A percentile compares a stretch with the other conserved stretches of the same genome.
Conservation (phyloP, 1,139 yeast genomes). For the Taiozyma sp. region DNA sequence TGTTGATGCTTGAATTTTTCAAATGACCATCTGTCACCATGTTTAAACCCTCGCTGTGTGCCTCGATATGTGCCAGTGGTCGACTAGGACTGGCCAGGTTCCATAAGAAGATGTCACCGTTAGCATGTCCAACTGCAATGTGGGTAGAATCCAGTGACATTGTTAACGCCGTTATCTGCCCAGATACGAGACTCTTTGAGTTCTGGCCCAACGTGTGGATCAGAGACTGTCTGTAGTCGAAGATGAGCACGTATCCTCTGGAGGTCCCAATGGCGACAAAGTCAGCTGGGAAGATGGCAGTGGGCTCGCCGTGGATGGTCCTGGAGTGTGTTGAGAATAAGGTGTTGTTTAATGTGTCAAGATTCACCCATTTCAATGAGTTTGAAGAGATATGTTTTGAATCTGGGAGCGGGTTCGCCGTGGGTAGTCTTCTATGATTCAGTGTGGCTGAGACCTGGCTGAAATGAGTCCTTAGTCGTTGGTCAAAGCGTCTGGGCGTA, state of each 20-base stretch:
- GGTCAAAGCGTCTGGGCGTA: constrained; percentile 7
- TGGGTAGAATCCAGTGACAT: constrained; percentile 43
- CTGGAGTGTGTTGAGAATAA: constrained; percentile 33
- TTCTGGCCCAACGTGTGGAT: constrained; percentile 33
- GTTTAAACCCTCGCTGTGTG: constrained; percentile 23
- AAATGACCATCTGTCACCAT: constrained; percentile 47
- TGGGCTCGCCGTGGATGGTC: constrained; percentile 44
- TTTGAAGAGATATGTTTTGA: not conserved
- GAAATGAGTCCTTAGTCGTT: constrained; percentile 5
- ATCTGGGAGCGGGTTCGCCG: not conserved
- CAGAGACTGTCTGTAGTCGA: constrained; percentile 57
- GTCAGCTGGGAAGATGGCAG: constrained; percentile 42
- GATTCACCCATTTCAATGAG: constrained; percentile 34
- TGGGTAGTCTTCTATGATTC: not conserved
- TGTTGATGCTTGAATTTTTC: constrained; percentile 37
- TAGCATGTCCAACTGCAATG: constrained; percentile 38
- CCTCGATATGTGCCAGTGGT: constrained; percentile 18
- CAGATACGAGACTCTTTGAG: constrained; percentile 26
- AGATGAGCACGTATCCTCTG: constrained; percentile 52
- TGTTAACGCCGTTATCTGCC: constrained; percentile 42
- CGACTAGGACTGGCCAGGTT: constrained; percentile 26
- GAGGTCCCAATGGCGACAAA: constrained; percentile 59
- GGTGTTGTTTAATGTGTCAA: constrained; percentile 35
- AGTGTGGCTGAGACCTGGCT: not conserved
- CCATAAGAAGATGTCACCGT: constrained; percentile 43